These are phyloP conservation scores for Xylaria palmicola DNA, from an alignment of 495 filamentous ascomycete species.

Conservation along the genomic window DNA sequence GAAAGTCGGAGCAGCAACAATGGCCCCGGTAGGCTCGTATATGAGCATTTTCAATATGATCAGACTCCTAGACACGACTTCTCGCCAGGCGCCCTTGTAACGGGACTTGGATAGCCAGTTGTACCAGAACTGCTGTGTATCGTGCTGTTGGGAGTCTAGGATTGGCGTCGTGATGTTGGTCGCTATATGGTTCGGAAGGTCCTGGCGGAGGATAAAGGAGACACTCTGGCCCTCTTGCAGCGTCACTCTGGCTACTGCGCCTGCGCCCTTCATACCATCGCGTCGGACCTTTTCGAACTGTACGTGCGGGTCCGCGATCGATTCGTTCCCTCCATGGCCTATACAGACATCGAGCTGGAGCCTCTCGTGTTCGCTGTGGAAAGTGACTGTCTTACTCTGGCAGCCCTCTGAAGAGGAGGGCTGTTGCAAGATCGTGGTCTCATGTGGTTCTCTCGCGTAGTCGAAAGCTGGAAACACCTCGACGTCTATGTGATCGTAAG, in stretches of 20 bases:
- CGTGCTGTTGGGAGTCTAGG: constrained; percentile 59
- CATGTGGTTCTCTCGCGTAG: constrained; percentile 61
- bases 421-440: constrained; percentile 45
- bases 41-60: constrained; percentile 72
- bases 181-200: constrained; percentile 51
- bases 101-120: constrained; percentile 68
- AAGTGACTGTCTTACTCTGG: constrained; percentile 60
- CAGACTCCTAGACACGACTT: constrained; percentile 64
- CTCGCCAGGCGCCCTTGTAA: constrained; percentile 69
- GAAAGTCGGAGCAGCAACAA: constrained; percentile 53
- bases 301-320: constrained; percentile 45
- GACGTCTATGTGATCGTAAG: constrained; percentile 39
- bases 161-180: constrained; percentile 50
- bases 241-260: constrained; percentile 56
- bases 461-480: constrained; percentile 71
- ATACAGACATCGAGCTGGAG: constrained; percentile 66
- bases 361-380: constrained; percentile 54
- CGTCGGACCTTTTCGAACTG: constrained; percentile 52
- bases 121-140: constrained; percentile 66
- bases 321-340: constrained; percentile 54
- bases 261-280: constrained; percentile 54
- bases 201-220: constrained; percentile 63
- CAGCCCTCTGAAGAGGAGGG: constrained; percentile 32
- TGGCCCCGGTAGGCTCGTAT: constrained; percentile 55
- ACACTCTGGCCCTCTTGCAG: constrained; percentile 64